Conservation (phyloP, 768 basidiomycete genomes). For the Harrya chromipes region DNA sequence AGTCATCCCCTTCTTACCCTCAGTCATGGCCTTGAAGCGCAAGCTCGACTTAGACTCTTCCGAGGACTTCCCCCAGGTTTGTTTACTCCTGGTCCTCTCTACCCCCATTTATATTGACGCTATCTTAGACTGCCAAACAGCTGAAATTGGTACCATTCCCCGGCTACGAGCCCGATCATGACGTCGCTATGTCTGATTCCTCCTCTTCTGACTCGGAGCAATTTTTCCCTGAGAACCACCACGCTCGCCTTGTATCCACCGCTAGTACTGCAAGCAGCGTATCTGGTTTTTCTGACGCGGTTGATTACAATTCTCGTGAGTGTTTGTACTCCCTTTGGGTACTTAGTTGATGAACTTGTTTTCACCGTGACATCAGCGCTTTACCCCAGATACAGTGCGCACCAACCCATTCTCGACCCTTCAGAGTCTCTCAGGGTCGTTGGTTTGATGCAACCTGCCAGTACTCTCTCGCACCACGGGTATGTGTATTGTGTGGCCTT, state of each 20-base stretch:
- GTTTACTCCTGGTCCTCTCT: conserved; percentile 16
- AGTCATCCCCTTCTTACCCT: conserved; percentile 9
- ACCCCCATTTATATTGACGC: conserved; percentile 16
- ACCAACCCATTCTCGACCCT: conserved; percentile 53
- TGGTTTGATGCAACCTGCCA: conserved; percentile 67
- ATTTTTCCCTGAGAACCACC: conserved; percentile 49
- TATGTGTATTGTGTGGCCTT: conserved; percentile 36
- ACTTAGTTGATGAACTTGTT: conserved; percentile 1
- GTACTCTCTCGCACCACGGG: conserved; percentile 67
- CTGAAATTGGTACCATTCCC: conserved; percentile 76
- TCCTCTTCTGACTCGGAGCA: conserved; percentile 56
- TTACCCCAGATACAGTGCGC: conserved; percentile 63
- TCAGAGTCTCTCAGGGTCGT: conserved; percentile 47
- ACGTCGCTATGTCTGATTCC: conserved; percentile 66
- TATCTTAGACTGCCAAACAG: conserved; percentile 57
- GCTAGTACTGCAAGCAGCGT: conserved; percentile 54
- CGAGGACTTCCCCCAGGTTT: conserved; percentile 50
- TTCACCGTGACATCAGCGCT: conserved; percentile 21
- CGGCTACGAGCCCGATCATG: conserved; percentile 56
- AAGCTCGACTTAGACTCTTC: conserved; percentile 63
- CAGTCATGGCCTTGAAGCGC: conserved; percentile 68
- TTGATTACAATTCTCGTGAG: conserved; percentile 48
- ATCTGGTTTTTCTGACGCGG: conserved; percentile 48
- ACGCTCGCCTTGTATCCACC: conserved; percentile 62
- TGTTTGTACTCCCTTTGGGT: conserved; percentile 1